These are phyloP conservation scores for Fusarium sp. DNA, from an alignment of 2,329 filamentous ascomycete genomes.

Conservation along the genomic window DNA sequence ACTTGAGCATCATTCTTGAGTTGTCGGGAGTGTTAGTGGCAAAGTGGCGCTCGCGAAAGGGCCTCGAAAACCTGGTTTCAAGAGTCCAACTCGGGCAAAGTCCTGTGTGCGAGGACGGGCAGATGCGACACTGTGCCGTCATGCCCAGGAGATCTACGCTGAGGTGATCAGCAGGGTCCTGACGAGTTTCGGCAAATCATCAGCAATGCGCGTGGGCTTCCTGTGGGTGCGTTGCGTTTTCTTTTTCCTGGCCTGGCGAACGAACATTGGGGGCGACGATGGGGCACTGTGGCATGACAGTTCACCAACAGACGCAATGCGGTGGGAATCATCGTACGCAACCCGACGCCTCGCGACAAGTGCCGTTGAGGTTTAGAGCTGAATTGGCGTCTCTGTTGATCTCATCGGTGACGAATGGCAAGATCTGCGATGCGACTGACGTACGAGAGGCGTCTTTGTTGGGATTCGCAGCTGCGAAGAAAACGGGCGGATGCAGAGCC, in stretches of 20 bases:
- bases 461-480: constrained; percentile 18
- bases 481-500: constrained; percentile 18
- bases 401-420: background rate
- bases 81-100: constrained; percentile 17
- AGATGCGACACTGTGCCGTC: constrained; percentile 19
- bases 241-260: constrained; percentile 4
- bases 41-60: constrained; percentile 25
- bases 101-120: constrained; percentile 3
- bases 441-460: constrained; percentile 26
- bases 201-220: constrained; percentile 3
- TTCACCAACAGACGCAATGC: constrained; percentile 12
- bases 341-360: constrained; percentile 8
- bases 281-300: constrained; percentile 19
- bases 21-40: constrained; percentile 23
- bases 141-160: constrained; percentile 29
- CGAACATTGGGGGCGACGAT: constrained; percentile 10
- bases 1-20: constrained; percentile 11
- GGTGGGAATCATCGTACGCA: constrained; percentile 20
- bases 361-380: constrained; percentile 5
- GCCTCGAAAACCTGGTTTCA: constrained; percentile 35
- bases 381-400: constrained; percentile 5
- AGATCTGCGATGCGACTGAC: constrained; percentile 38
- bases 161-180: constrained; percentile 41
- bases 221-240: constrained; percentile 10
- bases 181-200: constrained; percentile 27